Evolutionary conservation across 2,329 filamentous ascomycete genomes (phyloP), one percentile per base, ranked within the genome.

Genomic region (Elsinoe arachidis): DNA sequence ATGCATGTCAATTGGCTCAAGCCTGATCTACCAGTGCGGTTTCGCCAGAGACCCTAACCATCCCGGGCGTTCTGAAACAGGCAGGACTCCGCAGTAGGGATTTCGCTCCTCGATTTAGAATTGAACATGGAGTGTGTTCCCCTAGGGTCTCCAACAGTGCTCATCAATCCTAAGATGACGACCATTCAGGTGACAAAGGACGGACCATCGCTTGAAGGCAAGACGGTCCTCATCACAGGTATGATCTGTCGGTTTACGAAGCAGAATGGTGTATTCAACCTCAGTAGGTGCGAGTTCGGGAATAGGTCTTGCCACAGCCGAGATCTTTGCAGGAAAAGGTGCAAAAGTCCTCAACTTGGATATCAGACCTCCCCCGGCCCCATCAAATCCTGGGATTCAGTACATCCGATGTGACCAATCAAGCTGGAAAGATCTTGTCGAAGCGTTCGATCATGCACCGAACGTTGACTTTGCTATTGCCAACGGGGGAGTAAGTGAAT

Each of bases 261-360:
- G 15, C 3, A 30, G 26, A 12, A 26, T 55, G 35, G 23, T 9
- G 7, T 7, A 21, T 23, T 47, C 5, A 47, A 21, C 4, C 3
- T 19, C 3, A 7, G 12, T 19, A 51, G 56, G 46, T 30, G 37
- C 21, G 3, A 39, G 35, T n/a, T 51, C 56, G 10, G 37, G 37
- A 12, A 43, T 52, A 14, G 56, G 46, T 41, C 43, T 52, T 15
- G 53, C 53, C 15, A 33, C 53, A 12, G 74, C 76, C 14, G 72
- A 76, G 19, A 74, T 72, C 69, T 67, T 80, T 14, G 71, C 70
- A 1, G 63, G 62, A 9, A 59, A 67, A 19, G 72, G 70, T 9
- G 69, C 69, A 0, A 57, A 60, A 1, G 73, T 79, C 11, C 60
- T 74, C 3, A 77, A 74, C 1, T 75, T 77, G 1, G 77, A 79